These are phyloP conservation scores for Coemansia sp. DNA, from an alignment of 192 early-diverging fungal species.

Conservation along the genomic window DNA sequence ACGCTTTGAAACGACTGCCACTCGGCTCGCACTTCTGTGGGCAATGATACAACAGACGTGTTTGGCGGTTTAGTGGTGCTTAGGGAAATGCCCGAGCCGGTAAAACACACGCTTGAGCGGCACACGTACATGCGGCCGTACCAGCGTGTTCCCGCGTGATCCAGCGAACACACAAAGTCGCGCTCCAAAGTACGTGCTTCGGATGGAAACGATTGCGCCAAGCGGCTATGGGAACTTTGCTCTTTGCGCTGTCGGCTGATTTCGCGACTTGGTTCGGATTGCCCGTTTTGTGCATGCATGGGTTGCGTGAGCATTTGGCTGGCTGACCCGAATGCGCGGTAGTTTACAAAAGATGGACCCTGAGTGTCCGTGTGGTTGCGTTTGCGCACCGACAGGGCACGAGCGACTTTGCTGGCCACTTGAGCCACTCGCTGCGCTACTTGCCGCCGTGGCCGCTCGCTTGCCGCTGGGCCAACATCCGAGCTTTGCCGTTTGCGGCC, in stretches of 20 bases:
- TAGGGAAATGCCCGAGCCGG: slow-evolving; percentile 30
- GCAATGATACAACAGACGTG: neutral
- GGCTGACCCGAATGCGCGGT: neutral
- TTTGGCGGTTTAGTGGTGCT: neutral
- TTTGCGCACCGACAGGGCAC: slow-evolving; percentile 7
- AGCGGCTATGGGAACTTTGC: neutral
- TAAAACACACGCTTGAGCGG: slow-evolving; percentile 25
- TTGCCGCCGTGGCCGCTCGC: neutral
- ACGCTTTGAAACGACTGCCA: neutral
- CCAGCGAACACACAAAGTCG: slow-evolving; percentile 41
- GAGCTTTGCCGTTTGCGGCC: neutral
- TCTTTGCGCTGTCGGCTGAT: too few relatives aligned
- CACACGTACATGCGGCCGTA: slow-evolving; percentile 43
- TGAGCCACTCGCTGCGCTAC: slow-evolving; percentile 5
- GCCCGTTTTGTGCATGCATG: too few relatives aligned
- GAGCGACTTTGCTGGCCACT: slow-evolving; percentile 2
- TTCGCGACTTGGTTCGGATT: too few relatives aligned
- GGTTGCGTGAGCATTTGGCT: too few relatives aligned
- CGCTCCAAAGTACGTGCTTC: neutral
- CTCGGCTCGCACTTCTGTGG: neutral
- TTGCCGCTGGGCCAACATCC: neutral
- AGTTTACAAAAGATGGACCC: neutral
- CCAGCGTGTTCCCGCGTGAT: slow-evolving; percentile 46
- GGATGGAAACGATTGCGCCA: neutral
- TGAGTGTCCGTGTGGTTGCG: neutral